Evolutionary conservation across 495 filamentous ascomycete species (phyloP).

Genomic region (Jackrogersella multiformis): DNA sequence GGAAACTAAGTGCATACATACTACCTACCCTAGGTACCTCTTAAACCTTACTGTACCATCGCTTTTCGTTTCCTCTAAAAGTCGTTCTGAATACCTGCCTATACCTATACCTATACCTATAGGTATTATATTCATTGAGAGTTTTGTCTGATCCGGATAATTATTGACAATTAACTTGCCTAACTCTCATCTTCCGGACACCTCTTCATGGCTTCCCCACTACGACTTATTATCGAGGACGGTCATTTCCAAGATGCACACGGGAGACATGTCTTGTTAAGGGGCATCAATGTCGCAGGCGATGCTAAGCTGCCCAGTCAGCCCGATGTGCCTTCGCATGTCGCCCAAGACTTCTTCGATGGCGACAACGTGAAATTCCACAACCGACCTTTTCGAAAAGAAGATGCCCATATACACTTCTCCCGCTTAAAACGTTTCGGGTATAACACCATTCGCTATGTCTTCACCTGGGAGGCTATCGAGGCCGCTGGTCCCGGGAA

Average conservation of each 20-base stretch:
- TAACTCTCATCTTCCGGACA: background rate
- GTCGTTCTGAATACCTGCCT: constrained; percentile 4
- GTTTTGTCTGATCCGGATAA: background rate
- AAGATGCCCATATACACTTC: constrained; percentile 89
- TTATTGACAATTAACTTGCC: background rate
- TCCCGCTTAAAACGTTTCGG: constrained; percentile 85
- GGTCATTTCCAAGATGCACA: constrained; percentile 74
- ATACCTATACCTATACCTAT: too few species aligned
- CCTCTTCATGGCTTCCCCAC: constrained; percentile 51
- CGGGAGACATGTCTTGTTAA: constrained; percentile 65
- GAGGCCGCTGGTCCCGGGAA: constrained; percentile 91
- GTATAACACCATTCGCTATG: constrained; percentile 94
- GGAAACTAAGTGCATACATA: constrained; percentile 4
- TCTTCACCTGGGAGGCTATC: constrained; percentile 99
- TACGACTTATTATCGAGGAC: constrained; percentile 80
- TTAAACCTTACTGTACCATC: background rate
- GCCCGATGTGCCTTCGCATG: constrained; percentile 83
- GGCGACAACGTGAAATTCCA: constrained; percentile 92
- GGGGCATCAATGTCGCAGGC: constrained; percentile 72
- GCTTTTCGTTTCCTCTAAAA: background rate
- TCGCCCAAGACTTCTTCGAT: constrained; percentile 84
- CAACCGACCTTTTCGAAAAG: constrained; percentile 79
- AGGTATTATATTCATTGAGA: too few species aligned
- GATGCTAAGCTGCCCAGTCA: constrained; percentile 74
- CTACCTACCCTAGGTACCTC: background rate